Base-by-base conservation (phyloP, 2,329 filamentous ascomycete genomes). In the Colletotrichum spaethianum region DNA sequence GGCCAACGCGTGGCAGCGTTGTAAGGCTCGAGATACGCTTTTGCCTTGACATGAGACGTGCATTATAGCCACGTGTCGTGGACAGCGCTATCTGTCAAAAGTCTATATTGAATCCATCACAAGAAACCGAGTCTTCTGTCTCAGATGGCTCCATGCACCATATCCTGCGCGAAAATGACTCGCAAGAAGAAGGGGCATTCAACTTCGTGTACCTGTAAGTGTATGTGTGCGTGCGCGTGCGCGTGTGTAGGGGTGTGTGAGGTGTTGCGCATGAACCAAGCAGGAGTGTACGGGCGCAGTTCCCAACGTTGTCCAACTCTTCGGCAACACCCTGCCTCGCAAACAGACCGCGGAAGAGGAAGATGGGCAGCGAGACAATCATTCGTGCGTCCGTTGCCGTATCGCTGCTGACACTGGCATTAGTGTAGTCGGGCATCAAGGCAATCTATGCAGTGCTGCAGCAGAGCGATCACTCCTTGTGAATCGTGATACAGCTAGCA, bases 161-260 rank as follows among this genome's bases (percentile, higher is more conserved):
- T 52, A 38, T 71, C 59, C 64, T 72, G 69, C 69, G 59, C 14
- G 69, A 16, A 42, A 50, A 57, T 72, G 69, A 72, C 69, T 72
- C 69, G 59, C 44, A 53, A 42, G 33, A 36, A 26, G 20, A 53
- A 59, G 38, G 42, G 33, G n/a, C 33, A 38, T 33, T 65, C 44
- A 20, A 40, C 26, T 26, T 56, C n/a, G 50, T 31, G 53, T 31
- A 14, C 40, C n/a, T 48, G 26, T 18, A 65, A 16, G 16, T 52
- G 9, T 50, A 42, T 52, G 36, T 20, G n/a, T 11, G 28, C 36
- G 14, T n/a, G 33, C 38, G 31, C 6, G 42, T 59, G 16, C 18
- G 18, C 16, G 33, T 28, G 31, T 11, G 11, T 26, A 33, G 20
- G 20, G 26, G 59, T 26, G 42, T 42, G 46, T 11, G 23, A 40